These are phyloP conservation scores for Zizania palustris DNA, from an alignment of 202 grass and related monocot species.

Conservation along the genomic window DNA sequence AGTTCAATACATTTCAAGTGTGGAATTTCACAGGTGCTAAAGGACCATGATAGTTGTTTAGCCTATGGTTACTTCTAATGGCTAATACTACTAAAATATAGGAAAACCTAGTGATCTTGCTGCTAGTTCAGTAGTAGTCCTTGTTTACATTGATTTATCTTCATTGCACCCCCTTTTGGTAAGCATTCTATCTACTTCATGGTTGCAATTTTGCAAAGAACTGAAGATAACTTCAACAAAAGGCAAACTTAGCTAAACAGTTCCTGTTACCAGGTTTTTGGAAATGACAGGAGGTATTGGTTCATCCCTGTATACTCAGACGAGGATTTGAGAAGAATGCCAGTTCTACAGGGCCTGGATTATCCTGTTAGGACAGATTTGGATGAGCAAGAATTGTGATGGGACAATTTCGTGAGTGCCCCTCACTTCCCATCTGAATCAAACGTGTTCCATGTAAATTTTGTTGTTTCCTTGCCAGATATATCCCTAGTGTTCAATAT, in stretches of 20 bases:
- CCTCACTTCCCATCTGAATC: background rate
- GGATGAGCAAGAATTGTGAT: constrained; percentile 56
- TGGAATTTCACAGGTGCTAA: background rate
- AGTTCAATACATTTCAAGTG: background rate
- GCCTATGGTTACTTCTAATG: background rate
- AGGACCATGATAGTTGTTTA: background rate
- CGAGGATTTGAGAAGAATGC: constrained; percentile 86
- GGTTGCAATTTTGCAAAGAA: background rate
- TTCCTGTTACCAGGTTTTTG: constrained; percentile 77
- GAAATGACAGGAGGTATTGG: constrained; percentile 85
- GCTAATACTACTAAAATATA: background rate
- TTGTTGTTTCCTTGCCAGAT: background rate
- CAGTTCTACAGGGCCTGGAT: constrained; percentile 77
- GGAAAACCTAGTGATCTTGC: background rate
- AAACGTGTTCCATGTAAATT: constrained; percentile 21
- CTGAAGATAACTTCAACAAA: background rate
- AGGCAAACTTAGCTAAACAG: background rate
- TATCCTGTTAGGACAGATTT: constrained; percentile 84
- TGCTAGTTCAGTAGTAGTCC: background rate
- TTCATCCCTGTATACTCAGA: constrained; percentile 88
- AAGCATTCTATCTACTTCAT: background rate
- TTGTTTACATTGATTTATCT: background rate
- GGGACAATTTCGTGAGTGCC: background rate
- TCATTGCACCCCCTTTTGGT: background rate
- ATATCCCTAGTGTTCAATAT: background rate